These are phyloP conservation scores for Kalaharituber pfeilii DNA, from an alignment of 2,329 filamentous ascomycete genomes.

Conservation along the genomic window DNA sequence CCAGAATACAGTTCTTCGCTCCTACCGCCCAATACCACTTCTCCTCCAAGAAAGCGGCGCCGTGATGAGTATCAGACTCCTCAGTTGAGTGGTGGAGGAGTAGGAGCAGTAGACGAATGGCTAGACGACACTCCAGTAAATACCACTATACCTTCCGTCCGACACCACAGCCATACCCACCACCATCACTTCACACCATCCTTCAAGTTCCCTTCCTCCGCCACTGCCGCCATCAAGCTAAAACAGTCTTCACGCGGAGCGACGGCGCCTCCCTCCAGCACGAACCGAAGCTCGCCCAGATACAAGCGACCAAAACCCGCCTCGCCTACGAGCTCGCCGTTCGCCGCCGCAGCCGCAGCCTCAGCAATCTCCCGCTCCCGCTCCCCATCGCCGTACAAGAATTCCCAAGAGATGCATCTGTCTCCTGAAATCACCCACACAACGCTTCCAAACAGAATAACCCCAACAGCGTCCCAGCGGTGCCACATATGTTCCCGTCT, in stretches of 20 bases:
- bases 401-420: constrained; percentile 6
- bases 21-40: neutral
- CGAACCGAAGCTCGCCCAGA: neutral
- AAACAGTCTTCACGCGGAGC: no score
- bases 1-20: neutral
- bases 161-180: no score
- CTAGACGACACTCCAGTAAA: no score
- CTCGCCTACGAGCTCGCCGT: constrained; percentile 1
- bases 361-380: neutral
- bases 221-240: no score
- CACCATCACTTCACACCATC: constrained; percentile 7
- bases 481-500: constrained; percentile 15
- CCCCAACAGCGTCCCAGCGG: neutral
- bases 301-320: constrained; percentile 1
- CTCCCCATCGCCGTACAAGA: constrained; percentile 2
- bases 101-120: no score
- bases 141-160: no score
- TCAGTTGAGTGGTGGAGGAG: no score
- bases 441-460: neutral
- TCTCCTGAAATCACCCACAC: constrained; percentile 1
- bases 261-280: constrained; percentile 1
- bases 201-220: constrained; percentile 12
- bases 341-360: neutral
- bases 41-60: neutral
- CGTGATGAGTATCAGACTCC: neutral